Evolutionary conservation across 805 yeast species (phyloP).

Genomic region (Kuraishia cidri): DNA sequence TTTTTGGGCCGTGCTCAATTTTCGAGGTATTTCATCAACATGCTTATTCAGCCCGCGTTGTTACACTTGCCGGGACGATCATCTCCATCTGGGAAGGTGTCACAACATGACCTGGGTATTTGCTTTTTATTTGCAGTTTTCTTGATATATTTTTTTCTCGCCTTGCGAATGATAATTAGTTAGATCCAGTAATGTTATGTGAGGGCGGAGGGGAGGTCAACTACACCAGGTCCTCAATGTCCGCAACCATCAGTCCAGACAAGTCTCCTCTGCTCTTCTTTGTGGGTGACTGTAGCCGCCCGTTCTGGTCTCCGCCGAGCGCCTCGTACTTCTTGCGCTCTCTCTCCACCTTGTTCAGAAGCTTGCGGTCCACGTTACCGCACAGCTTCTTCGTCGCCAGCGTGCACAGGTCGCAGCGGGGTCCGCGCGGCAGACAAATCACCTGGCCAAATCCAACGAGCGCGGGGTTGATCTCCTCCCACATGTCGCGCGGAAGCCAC

Average conservation of each 20-base stretch:
- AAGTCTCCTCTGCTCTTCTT: conserved; percentile 33
- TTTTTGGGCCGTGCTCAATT: no score
- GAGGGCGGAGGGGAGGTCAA: no score
- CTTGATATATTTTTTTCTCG: no score
- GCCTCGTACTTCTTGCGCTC: conserved; percentile 13
- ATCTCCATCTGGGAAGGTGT: no score
- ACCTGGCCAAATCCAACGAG: conserved; percentile 93
- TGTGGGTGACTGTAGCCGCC: conserved; percentile 3
- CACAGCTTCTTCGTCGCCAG: conserved; percentile 48
- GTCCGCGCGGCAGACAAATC: conserved; percentile 64
- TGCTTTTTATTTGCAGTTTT: no score
- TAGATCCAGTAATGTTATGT: no score
- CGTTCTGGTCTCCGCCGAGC: conserved; percentile 10
- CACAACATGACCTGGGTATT: no score
- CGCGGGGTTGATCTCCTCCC: conserved; percentile 82
- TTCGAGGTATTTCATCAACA: no score
- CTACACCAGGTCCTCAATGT: no score
- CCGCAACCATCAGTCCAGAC: conserved; percentile 16
- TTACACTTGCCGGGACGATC: no score
- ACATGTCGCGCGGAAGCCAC: conserved; percentile 66
- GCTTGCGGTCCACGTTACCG: conserved; percentile 40
- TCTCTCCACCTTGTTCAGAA: conserved; percentile 20
- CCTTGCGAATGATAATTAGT: no score
- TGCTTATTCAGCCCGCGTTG: no score
- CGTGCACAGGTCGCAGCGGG: conserved; percentile 65